phyloP scores from a whole-genome alignment of 176 grass and related monocot species.

The Chrysopogon serrulatus region DNA sequence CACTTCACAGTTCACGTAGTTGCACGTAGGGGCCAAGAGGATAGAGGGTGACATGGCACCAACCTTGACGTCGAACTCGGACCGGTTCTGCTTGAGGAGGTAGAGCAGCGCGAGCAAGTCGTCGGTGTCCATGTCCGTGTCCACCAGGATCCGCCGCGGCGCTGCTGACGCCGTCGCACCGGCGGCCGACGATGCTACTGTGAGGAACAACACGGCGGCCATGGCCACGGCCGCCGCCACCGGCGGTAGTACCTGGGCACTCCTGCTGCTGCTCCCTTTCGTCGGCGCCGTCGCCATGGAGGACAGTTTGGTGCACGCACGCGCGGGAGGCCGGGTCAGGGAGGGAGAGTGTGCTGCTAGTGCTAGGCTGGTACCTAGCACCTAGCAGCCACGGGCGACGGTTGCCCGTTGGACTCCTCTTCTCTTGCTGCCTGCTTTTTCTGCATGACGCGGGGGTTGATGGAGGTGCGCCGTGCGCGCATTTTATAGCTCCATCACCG shows the following conservation, averaged over 20 bases:
- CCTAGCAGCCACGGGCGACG: not conserved
- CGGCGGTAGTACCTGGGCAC: not conserved
- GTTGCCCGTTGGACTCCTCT: not conserved
- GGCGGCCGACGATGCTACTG: not conserved
- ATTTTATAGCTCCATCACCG: constrained; percentile 15
- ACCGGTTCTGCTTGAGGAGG: constrained; percentile 78
- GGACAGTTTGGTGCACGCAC: not conserved
- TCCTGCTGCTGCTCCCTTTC: not conserved
- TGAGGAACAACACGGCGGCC: not conserved
- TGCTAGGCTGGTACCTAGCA: not conserved
- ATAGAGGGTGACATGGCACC: not conserved
- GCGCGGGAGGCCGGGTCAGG: not conserved
- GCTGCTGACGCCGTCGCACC: not conserved
- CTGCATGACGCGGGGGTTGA: not conserved
- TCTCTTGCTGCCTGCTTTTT: not conserved
- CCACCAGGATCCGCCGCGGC: constrained; percentile 63
- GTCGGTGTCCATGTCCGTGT: constrained; percentile 89
- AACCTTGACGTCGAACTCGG: constrained; percentile 73
- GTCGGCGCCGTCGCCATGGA: not conserved
- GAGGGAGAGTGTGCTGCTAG: not conserved
- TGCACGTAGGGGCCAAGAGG: not conserved
- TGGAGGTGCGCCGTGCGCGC: constrained; percentile 4
- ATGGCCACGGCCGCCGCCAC: not conserved
- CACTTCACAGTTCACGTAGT: too few species aligned
- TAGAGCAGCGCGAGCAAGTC: constrained; percentile 80